Conservation (phyloP, 805 yeast species). For the Saccharomycopsis fermentans region DNA sequence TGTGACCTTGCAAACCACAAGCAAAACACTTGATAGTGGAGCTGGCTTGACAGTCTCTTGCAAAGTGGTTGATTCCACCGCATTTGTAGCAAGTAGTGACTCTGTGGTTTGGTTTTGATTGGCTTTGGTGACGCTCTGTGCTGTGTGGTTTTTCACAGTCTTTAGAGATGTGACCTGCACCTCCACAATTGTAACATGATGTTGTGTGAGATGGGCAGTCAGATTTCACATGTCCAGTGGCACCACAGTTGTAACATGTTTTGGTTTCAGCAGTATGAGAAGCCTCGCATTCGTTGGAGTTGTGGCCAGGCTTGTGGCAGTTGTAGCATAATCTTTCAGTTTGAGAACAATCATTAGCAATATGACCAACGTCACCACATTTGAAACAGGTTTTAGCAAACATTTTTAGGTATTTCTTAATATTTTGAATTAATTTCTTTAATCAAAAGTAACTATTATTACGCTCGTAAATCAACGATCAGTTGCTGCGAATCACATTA, state of each 20-base stretch:
- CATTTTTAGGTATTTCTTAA: neutral
- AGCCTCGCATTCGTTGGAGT: slow-evolving; percentile 78
- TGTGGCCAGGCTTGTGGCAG: slow-evolving; percentile 85
- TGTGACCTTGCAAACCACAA: slow-evolving; percentile 86
- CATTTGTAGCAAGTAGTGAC: slow-evolving; percentile 35
- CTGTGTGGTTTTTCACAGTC: slow-evolving; percentile 54
- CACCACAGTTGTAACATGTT: slow-evolving; percentile 91
- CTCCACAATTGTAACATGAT: slow-evolving; percentile 74
- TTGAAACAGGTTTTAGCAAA: slow-evolving; percentile 66
- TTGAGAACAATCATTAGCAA: slow-evolving; percentile 81
- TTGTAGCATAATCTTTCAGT: slow-evolving; percentile 84
- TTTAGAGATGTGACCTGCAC: slow-evolving; percentile 74
- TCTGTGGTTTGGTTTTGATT: slow-evolving; percentile 5
- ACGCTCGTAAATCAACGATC: neutral
- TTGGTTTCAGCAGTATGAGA: slow-evolving; percentile 79
- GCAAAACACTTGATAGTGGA: slow-evolving; percentile 74
- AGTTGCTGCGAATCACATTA: neutral
- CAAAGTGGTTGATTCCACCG: slow-evolving; percentile 68
- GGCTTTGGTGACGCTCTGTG: slow-evolving; percentile 23
- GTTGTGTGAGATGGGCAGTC: slow-evolving; percentile 62
- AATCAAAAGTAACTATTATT: neutral
- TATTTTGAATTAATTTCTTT: neutral
- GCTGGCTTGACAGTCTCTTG: slow-evolving; percentile 77
- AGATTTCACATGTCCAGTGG: slow-evolving; percentile 77
- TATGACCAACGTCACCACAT: slow-evolving; percentile 87